phyloP scores from a whole-genome alignment of 768 basidiomycete genomes.

The Gymnopilus junonius region DNA sequence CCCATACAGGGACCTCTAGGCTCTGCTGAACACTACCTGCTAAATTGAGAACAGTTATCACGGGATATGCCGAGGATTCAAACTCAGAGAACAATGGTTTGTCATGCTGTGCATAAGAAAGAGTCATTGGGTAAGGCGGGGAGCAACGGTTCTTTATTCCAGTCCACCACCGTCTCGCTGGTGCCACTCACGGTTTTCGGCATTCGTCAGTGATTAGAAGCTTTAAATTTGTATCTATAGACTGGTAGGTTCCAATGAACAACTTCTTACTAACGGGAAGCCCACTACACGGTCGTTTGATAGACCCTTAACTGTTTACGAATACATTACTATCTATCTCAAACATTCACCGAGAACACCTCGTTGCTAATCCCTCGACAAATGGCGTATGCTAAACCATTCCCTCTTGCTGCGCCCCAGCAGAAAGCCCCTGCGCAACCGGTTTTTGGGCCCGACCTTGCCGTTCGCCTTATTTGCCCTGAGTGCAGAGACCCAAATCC shows the following conservation, averaged over 20 bases:
- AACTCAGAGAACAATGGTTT: background rate
- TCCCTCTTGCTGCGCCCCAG: conserved; percentile 71
- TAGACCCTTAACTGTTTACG: conserved; percentile 23
- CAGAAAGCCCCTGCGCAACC: conserved; percentile 57
- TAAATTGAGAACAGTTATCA: background rate
- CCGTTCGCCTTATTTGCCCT: conserved; percentile 91
- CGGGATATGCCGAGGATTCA: background rate
- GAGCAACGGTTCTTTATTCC: conserved; percentile 14
- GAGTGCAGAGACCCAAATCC: conserved; percentile 95
- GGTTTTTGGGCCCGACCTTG: conserved; percentile 80
- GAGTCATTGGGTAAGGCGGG: conserved; percentile 6
- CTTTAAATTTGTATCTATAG: conserved; percentile 18
- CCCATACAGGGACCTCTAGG: background rate
- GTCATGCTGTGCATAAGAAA: conserved; percentile 11
- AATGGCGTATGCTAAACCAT: conserved; percentile 81
- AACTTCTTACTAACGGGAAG: conserved; percentile 15
- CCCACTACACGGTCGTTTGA: conserved; percentile 26
- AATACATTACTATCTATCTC: conserved; percentile 16
- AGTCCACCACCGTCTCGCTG: conserved; percentile 30
- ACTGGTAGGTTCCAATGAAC: conserved; percentile 27
- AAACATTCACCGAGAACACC: conserved; percentile 25
- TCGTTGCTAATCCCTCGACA: conserved; percentile 30
- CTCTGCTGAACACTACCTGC: background rate
- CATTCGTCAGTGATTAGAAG: conserved; percentile 16
- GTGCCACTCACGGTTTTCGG: conserved; percentile 22